Base-by-base conservation (phyloP, 345 rosid genomes). In the Pseudoturritis turrita region DNA sequence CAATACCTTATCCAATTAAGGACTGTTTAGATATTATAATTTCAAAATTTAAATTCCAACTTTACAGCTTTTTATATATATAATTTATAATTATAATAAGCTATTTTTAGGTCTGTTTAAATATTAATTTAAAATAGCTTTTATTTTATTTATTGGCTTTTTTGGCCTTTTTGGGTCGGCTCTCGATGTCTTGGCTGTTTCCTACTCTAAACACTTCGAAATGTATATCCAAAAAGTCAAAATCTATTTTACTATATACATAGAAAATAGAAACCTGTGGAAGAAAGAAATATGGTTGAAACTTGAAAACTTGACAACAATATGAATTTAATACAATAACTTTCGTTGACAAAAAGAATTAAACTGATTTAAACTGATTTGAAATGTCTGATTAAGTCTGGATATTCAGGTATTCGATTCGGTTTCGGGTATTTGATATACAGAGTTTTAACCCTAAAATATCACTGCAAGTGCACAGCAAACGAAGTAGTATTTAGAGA, bases 241-340 rank as follows among this genome's bases (percentile, higher is more conserved):
- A 75, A 44, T n/a, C 37, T 70, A 10, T 56, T 70, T 70, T 53
- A 45, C 59, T 18, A 43, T 18, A 6, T 28, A 23, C 70, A 35
- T 45, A 11, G 55, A 76, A 70, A 76, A 26, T 70, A 49, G 53
- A 55, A 64, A 63, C 7, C 26, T 47, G 23, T 17, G 39, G n/a
- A 63, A 45, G 23, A 55, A 45, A 76, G 52, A 76, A 55, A 62
- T 53, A 45, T 69, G 65, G 61, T 69, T 76, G 75, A 76, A 76
- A 70, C 71, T 76, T 70, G 75, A 13, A 62, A 62, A 62, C 60
- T 44, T 76, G 71, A 69, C 70, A 69, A 70, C 75, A 10, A 63
- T 70, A 64, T 51, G 50, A 33, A 68, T 75, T 75, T 61, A 68
- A 44, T 68, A 44, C 36, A 4, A 1, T 4, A 25, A 15, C 29